Conservation (phyloP, 768 basidiomycete genomes). For the Hericium erinaceus region DNA sequence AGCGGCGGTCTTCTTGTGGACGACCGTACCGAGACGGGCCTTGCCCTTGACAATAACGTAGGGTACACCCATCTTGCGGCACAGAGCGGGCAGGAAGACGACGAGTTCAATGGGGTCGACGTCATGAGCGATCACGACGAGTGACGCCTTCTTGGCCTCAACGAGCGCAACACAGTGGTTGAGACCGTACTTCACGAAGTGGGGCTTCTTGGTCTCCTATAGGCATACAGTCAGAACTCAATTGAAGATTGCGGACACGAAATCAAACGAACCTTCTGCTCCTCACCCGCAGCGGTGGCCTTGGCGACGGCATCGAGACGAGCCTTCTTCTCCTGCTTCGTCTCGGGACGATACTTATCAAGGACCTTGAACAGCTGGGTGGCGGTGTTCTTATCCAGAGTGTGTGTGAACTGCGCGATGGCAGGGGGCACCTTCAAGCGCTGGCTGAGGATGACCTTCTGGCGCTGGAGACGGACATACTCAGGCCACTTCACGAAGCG, state of each 20-base stretch:
- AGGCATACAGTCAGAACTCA: neutral
- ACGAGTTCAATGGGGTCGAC: constrained; percentile 99
- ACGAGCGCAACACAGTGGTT: constrained; percentile 95
- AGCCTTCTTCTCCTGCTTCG: constrained; percentile 94
- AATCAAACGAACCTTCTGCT: constrained; percentile 36
- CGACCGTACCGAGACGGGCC: constrained; percentile 94
- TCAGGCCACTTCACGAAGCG: constrained; percentile 99
- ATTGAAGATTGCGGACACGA: neutral
- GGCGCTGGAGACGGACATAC: constrained; percentile 94
- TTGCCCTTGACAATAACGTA: constrained; percentile 99
- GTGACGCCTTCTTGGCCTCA: constrained; percentile 94
- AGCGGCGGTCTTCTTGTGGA: constrained; percentile 97
- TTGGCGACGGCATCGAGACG: constrained; percentile 75
- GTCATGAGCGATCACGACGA: constrained; percentile 94
- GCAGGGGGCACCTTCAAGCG: constrained; percentile 97
- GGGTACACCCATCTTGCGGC: constrained; percentile 99
- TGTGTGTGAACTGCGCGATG: constrained; percentile 95
- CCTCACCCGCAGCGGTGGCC: constrained; percentile 74
- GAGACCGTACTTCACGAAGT: constrained; percentile 92
- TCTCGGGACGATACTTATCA: constrained; percentile 94
- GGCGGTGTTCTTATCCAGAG: constrained; percentile 98
- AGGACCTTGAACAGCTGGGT: constrained; percentile 96
- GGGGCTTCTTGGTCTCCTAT: constrained; percentile 86
- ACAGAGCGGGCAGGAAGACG: constrained; percentile 94
- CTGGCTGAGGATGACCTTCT: constrained; percentile 97